Evolutionary conservation across 768 basidiomycete species (phyloP).

Genomic region (Leccinum olivaceopallidum): DNA sequence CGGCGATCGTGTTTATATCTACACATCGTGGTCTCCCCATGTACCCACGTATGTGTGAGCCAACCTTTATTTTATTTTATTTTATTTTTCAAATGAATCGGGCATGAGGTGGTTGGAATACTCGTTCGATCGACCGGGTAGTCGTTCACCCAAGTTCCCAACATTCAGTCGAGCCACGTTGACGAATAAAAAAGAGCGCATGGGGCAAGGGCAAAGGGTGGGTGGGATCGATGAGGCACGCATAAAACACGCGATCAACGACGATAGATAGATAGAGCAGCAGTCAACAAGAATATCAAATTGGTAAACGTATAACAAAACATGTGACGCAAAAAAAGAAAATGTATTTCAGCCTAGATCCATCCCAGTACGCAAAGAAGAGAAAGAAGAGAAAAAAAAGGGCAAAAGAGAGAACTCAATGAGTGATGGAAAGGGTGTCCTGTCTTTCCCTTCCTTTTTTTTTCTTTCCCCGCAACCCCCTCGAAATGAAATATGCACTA

Average conservation of each 20-base stretch:
- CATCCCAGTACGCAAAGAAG: slow-evolving; percentile 37
- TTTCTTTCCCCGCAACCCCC: background rate
- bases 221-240: background rate
- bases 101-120: too few relatives aligned
- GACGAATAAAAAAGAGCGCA: too few relatives aligned
- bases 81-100: background rate
- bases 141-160: too few relatives aligned
- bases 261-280: slow-evolving; percentile 27
- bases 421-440: slow-evolving; percentile 23
- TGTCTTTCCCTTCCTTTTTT: slow-evolving; percentile 11
- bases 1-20: background rate
- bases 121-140: background rate
- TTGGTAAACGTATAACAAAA: background rate
- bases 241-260: background rate
- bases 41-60: background rate
- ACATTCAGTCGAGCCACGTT: too few relatives aligned
- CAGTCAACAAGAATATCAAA: background rate
- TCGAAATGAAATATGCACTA: slow-evolving; percentile 44
- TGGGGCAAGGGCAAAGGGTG: background rate
- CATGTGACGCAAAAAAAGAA: slow-evolving; percentile 39
- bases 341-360: slow-evolving; percentile 81
- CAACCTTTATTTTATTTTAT: background rate
- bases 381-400: slow-evolving; percentile 46
- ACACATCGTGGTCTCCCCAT: background rate
- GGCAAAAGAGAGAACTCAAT: slow-evolving; percentile 58